Base-by-base conservation (phyloP, 352 stramenopile species). In the Phytopythium ostracodes region DNA sequence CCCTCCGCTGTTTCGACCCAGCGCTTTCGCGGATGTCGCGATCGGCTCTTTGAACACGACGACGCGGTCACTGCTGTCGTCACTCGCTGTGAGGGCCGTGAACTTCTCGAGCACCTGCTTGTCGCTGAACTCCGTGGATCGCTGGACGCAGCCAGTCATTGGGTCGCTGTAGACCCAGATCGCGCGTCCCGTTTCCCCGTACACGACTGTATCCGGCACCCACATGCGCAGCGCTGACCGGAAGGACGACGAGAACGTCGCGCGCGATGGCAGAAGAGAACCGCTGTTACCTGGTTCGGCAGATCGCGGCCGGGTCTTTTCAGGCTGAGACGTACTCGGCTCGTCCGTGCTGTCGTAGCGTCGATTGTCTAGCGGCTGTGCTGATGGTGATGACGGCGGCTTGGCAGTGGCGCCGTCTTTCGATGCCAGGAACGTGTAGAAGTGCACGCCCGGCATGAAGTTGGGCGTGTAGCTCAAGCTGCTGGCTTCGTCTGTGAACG, bases 181-280 rank as follows among this genome's bases (percentile, higher is more conserved):
- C 3, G 79, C 83, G 3, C 77, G 81, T 1, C 83, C 83, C 0
- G 78, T 88, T 50, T 91, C 85, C 6, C 85, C 85, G 36, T 91
- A 94, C 40, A 94, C 73, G 51, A 94, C 81, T 6, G 85, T 94
- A 49, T 94, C 81, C 0, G 85, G 85, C 14, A 94, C 76, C 63
- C 81, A 87, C 67, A 92, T 76, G 29, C 80, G 81, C 10, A 91
- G 59, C n/a, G 62, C 33, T 29, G 51, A 43, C 10, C n/a, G 51
- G 10, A 10, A 8, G 2, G 50, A 36, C 20, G n/a, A 43, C 6
- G 31, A 25, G 4, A 20, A 43, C 1, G 51, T 18, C n/a, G 31
- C 3, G n/a, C 51, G 29, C 2, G 31, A 40, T 20, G 47, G 35
- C 46, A 8, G 14, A n/a, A 49, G 42, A 12, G 31, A 11, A 1